These are phyloP conservation scores for Penicillium paxilli DNA, from an alignment of 495 filamentous ascomycete species.

Conservation along the genomic window DNA sequence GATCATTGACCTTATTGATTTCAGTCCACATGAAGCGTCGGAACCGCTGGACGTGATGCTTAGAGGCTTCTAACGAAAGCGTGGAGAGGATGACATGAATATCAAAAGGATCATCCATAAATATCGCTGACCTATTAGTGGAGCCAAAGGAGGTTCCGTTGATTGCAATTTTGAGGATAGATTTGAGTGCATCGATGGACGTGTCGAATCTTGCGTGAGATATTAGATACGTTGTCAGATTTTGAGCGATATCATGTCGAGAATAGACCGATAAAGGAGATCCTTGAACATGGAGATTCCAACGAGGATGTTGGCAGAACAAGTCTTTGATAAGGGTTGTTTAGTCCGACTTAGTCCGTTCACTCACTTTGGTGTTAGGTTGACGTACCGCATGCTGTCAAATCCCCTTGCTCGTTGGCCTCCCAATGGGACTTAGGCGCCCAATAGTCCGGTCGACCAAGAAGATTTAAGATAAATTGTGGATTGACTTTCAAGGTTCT, in stretches of 20 bases:
- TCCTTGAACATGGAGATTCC: constrained; percentile 13
- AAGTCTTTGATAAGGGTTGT: constrained; percentile 2
- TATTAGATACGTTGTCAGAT: constrained; percentile 13
- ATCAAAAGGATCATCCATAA: constrained; percentile 13
- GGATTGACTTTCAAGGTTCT: constrained; percentile 6
- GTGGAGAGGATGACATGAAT: constrained; percentile 15
- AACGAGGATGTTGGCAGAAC: constrained; percentile 15
- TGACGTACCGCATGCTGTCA: constrained; percentile 8
- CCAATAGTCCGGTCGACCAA: constrained; percentile 3
- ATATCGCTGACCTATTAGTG: neutral
- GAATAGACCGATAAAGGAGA: constrained; percentile 12
- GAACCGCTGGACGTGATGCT: constrained; percentile 13
- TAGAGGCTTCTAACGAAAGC: constrained; percentile 12
- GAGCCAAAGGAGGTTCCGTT: neutral
- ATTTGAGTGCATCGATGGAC: constrained; percentile 6
- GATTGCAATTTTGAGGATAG: constrained; percentile 10
- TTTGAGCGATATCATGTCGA: constrained; percentile 6
- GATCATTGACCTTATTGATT: constrained; percentile 13
- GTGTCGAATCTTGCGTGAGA: constrained; percentile 11
- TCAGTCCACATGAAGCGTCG: constrained; percentile 13
- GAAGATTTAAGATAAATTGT: neutral
- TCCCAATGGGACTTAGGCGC: constrained; percentile 8
- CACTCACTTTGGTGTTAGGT: neutral
- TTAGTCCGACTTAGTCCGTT: neutral
- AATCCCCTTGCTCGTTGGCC: neutral